These are phyloP conservation scores for Carnegiea gigantea DNA, from an alignment of 179 eudicot species.

Conservation along the genomic window DNA sequence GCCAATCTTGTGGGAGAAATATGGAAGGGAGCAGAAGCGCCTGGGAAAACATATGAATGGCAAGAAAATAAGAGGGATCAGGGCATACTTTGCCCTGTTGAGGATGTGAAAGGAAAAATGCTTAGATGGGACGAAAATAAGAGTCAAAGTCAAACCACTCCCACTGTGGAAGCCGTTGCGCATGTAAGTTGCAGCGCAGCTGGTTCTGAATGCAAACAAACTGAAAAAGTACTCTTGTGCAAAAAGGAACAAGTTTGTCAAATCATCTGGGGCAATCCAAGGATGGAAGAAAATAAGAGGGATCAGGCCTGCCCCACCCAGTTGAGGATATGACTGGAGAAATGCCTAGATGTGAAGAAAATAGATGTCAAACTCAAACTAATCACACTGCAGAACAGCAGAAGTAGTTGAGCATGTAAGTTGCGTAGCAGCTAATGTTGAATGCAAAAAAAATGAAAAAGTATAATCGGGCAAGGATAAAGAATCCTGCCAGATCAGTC, in stretches of 20 bases:
- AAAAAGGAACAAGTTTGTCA: conserved; percentile 29
- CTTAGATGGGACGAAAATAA: conserved; percentile 18
- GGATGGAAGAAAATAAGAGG: conserved; percentile 13
- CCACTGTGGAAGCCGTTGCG: conserved; percentile 11
- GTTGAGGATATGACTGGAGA: too few species aligned
- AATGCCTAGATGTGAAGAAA: too few species aligned
- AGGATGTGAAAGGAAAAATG: conserved; percentile 17
- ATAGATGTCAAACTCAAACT: too few species aligned
- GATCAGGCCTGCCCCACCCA: too few species aligned
- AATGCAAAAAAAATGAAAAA: too few species aligned
- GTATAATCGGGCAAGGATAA: too few species aligned
- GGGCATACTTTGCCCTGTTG: conserved; percentile 10
- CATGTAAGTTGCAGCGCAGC: not conserved
- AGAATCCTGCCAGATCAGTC: too few species aligned
- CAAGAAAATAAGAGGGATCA: conserved; percentile 21
- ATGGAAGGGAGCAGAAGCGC: conserved; percentile 16
- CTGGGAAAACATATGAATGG: conserved; percentile 13
- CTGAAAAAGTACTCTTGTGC: conserved; percentile 23
- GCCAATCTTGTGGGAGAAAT: conserved; percentile 23
- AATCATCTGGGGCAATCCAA: not conserved
- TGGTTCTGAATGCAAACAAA: conserved; percentile 32
- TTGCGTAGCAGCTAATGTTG: too few species aligned
- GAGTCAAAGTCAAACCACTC: conserved; percentile 8
- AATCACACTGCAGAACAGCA: too few species aligned
- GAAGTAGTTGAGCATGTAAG: too few species aligned